A percentile compares a stretch with the other conserved stretches of the same genome.
Conservation (phyloP, 2,329 filamentous ascomycete species). For the Pseudogymnoascus sp. region DNA sequence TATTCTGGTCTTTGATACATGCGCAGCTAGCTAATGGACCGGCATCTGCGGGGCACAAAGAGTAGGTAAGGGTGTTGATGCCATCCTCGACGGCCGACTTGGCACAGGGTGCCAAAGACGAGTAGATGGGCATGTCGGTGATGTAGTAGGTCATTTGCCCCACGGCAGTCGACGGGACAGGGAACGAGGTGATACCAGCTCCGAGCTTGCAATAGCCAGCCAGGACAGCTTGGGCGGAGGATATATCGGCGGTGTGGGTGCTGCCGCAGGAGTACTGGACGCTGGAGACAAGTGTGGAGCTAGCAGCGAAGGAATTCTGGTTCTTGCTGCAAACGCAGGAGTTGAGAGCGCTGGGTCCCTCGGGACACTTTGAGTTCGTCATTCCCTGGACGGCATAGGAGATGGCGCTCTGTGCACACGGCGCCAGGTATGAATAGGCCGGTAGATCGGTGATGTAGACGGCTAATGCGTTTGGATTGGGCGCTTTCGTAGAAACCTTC, state of each 20-base stretch:
- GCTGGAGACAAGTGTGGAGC: constrained; percentile 35
- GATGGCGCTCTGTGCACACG: constrained; percentile 36
- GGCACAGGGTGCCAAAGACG: constrained; percentile 39
- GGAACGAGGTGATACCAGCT: constrained; percentile 42
- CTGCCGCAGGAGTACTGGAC: constrained; percentile 38
- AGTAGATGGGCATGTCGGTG: constrained; percentile 42
- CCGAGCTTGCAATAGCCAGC: constrained; percentile 45
- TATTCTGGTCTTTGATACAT: constrained; percentile 44
- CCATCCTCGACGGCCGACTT: constrained; percentile 37
- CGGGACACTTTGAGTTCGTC: constrained; percentile 32
- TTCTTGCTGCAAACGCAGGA: constrained; percentile 47
- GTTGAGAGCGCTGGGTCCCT: constrained; percentile 36
- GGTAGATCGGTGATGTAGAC: constrained; percentile 45
- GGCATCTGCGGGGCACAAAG: constrained; percentile 39
- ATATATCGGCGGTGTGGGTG: constrained; percentile 39
- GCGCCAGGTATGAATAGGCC: constrained; percentile 35
- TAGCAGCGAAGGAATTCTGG: constrained; percentile 39
- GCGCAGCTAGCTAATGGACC: constrained; percentile 45
- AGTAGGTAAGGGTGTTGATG: constrained; percentile 32
- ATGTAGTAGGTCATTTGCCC: constrained; percentile 51
- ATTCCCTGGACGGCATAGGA: constrained; percentile 30
- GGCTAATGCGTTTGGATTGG: constrained; percentile 35
- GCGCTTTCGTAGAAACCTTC: constrained; percentile 19
- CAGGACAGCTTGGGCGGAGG: constrained; percentile 44
- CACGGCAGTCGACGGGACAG: constrained; percentile 38